phyloP scores from a whole-genome alignment of 371 early-diverging fungal species.

The Syncephalis plumigaleata region DNA sequence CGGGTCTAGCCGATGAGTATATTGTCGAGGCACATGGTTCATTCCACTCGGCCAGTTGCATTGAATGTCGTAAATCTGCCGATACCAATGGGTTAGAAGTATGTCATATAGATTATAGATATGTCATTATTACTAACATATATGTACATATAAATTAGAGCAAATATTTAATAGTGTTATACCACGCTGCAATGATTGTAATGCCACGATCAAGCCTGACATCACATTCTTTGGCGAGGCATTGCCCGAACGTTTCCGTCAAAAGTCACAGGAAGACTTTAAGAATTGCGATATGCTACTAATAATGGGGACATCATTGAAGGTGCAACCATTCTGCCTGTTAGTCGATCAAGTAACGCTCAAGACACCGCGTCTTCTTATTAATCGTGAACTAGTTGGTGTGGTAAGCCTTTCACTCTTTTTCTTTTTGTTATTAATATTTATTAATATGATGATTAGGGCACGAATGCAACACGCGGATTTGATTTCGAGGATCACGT shows the following conservation, averaged over 20 bases:
- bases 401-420: constrained; percentile 13
- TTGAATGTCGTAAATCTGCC: constrained; percentile 22
- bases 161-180: constrained; percentile 33
- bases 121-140: neutral
- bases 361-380: constrained; percentile 63
- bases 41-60: constrained; percentile 69
- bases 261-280: constrained; percentile 31
- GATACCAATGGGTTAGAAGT: constrained; percentile 19
- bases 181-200: constrained; percentile 47
- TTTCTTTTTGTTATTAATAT: neutral
- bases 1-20: constrained; percentile 49
- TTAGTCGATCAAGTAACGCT: constrained; percentile 43
- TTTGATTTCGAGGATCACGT: constrained; percentile 65
- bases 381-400: constrained; percentile 72
- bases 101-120: neutral
- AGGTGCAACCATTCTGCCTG: constrained; percentile 78
- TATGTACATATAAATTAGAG: constrained; percentile 4
- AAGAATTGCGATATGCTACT: constrained; percentile 63
- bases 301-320: constrained; percentile 78
- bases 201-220: constrained; percentile 72
- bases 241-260: constrained; percentile 61
- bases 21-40: constrained; percentile 92
- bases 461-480: constrained; percentile 19
- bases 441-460: neutral
- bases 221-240: constrained; percentile 91